Base-by-base conservation (phyloP, 2,329 filamentous ascomycete species). In the Microsporum audouinii region DNA sequence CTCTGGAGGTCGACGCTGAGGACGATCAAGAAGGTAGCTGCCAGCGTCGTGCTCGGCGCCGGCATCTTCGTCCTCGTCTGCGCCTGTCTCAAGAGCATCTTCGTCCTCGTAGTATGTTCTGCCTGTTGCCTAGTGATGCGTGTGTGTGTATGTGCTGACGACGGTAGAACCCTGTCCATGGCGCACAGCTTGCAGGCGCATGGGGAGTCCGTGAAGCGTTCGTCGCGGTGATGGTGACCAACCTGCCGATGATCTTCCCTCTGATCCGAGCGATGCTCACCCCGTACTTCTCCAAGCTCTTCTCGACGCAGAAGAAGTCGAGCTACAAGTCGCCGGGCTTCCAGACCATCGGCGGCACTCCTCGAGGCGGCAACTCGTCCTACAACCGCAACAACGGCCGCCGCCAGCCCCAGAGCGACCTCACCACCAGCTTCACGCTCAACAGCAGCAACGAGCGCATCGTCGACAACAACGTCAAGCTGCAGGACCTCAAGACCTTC, bases 1-100 rank as follows among this genome's bases (percentile, higher is more conserved):
- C 71, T 85, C 1, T 82, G 79, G 76, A 74, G 73, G 61, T 78
- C 82, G 0, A 76, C 75, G 3, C 72, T 85, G 4, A 73, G 71
- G 6, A 73, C 75, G 23, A 69, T 72, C 3, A 80, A 80, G 65
- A 85, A 85, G 66, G 65, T 79, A 1, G 77, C 79, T 2, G 72
- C 84, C 0, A 72, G 81, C 1, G 62, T 82, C 3, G 73, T 85
- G 14, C 84, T 84, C 68, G 78, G 77, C 39, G 80, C 80, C 10
- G 82, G 80, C 4, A 66, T 79, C 10, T 83, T 84, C 65, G 78
- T 83, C 56, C 82, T 81, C 65, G 75, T 79, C 45, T 78, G 78
- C 23, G 80, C 79, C 2, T 77, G 83, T 60, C 70, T 84, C 6
- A 80, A 82, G 47, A 80, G 78, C 59, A 75, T 81, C 3, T 69